Percentiles rank a stretch among this genome's conserved stretches.
Evolutionary conservation across 805 yeast genomes (phyloP).

Genomic region (Torulaspora microellipsoides): DNA sequence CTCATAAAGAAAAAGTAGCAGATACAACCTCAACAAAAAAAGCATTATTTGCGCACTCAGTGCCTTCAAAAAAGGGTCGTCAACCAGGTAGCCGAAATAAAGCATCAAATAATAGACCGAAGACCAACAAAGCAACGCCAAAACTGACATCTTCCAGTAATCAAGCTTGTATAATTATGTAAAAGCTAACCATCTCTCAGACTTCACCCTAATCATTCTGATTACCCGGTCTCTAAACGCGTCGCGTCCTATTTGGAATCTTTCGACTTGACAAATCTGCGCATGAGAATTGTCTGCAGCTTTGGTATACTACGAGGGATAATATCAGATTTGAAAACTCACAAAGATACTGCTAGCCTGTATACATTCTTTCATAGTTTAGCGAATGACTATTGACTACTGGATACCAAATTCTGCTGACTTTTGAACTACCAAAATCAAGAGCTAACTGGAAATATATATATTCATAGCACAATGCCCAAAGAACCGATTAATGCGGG

Average conservation of each 20-base stretch:
- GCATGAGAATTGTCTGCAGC: no score
- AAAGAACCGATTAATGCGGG: conserved; percentile 9
- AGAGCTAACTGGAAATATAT: neutral
- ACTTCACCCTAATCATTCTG: neutral
- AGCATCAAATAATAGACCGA: neutral
- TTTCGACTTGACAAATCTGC: no score
- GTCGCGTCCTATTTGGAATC: conserved; percentile 4
- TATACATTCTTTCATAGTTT: neutral
- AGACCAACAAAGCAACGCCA: conserved; percentile 4
- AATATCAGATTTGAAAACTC: no score
- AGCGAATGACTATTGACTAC: neutral
- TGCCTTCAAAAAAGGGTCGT: no score
- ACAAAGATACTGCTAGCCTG: no score
- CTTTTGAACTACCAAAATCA: neutral
- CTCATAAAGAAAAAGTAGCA: neutral
- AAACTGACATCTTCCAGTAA: conserved; percentile 8
- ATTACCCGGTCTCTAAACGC: conserved; percentile 8
- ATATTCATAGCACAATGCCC: conserved; percentile 1
- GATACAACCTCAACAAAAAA: conserved; percentile 1
- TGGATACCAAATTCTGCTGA: no score
- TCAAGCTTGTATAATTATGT: conserved; percentile 22
- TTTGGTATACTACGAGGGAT: no score
- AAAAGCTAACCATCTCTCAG: neutral
- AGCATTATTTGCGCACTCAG: neutral
- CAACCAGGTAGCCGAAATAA: neutral